These are phyloP conservation scores for Podila clonocystis DNA, from an alignment of 192 early-diverging fungal genomes.

Conservation along the genomic window DNA sequence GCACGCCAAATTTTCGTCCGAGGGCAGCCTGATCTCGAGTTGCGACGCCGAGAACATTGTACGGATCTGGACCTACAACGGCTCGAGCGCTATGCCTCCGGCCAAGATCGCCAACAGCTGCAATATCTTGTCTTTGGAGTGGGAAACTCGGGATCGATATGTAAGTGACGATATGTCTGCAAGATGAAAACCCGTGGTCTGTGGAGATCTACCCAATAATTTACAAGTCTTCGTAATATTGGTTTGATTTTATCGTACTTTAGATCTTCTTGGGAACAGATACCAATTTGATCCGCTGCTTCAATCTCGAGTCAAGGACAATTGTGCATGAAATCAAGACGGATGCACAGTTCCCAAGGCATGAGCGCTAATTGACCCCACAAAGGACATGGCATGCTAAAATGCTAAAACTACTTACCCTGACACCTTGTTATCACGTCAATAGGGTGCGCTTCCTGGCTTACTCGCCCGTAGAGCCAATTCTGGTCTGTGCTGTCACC, in stretches of 20 bases:
- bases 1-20: constrained; percentile 63
- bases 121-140: constrained; percentile 41
- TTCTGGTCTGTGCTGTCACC: constrained; percentile 61
- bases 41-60: constrained; percentile 71
- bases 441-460: constrained; percentile 58
- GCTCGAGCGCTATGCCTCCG: constrained; percentile 39
- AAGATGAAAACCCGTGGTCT: no score
- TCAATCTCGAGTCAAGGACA: constrained; percentile 63
- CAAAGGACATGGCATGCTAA: no score
- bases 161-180: constrained; percentile 17
- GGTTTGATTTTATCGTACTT: background rate
- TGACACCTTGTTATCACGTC: background rate
- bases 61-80: constrained; percentile 53
- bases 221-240: no score
- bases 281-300: constrained; percentile 57
- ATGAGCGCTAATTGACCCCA: background rate
- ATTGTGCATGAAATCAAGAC: constrained; percentile 66
- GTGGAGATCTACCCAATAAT: no score
- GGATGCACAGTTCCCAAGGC: constrained; percentile 58
- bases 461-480: constrained; percentile 63
- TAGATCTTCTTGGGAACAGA: constrained; percentile 68
- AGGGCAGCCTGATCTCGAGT: constrained; percentile 67
- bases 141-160: constrained; percentile 48
- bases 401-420: background rate
- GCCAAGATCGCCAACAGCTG: constrained; percentile 37